phyloP scores from a whole-genome alignment of 2,329 filamentous ascomycete species.

The Ophiostoma quercus region DNA sequence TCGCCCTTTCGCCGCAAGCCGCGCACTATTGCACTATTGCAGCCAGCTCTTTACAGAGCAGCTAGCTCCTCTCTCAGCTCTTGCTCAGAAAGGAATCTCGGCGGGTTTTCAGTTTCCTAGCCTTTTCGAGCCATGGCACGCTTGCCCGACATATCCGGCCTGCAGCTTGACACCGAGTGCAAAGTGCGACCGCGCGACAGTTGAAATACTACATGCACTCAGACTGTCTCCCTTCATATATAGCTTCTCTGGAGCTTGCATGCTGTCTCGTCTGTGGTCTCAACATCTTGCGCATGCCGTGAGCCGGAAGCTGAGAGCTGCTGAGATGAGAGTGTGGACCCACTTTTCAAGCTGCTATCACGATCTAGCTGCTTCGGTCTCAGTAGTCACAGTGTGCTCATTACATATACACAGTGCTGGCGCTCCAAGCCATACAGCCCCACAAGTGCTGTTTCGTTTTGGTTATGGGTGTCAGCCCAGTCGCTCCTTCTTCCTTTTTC shows the following conservation, averaged over 20 bases:
- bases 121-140: not conserved
- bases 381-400: not conserved
- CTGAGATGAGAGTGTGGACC: not conserved
- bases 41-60: no score
- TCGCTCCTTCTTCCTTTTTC: conserved; percentile 4
- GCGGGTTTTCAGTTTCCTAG: not conserved
- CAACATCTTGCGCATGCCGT: not conserved
- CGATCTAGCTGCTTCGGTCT: conserved; percentile 3
- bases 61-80: not conserved
- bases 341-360: not conserved
- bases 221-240: not conserved
- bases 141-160: not conserved
- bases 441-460: conserved; percentile 9
- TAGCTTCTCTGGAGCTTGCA: not conserved
- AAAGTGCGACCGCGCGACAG: not conserved
- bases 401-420: not conserved
- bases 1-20: conserved; percentile 2
- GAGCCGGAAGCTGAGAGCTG: not conserved
- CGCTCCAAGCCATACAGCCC: not conserved
- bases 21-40: not conserved
- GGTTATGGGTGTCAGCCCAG: not conserved
- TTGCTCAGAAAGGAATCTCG: not conserved
- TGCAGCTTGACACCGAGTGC: not conserved
- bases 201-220: not conserved
- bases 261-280: not conserved